Conservation (phyloP, 805 yeast species). For the Saccharomycopsis guyanensis region DNA sequence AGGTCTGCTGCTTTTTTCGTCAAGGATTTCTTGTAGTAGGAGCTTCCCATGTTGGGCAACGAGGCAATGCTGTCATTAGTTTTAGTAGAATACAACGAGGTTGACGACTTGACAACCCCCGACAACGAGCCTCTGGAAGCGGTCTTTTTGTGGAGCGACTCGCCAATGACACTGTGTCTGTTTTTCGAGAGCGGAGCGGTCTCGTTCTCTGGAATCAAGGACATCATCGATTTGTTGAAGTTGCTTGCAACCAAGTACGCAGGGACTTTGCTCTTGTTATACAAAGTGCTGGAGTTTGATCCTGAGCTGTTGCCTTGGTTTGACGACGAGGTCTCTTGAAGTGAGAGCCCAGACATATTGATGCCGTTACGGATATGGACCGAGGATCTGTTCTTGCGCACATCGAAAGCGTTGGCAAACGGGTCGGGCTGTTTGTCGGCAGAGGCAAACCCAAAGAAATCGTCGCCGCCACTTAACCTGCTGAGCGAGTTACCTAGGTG, state of each 20-base stretch:
- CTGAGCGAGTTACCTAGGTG: not conserved
- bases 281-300: not conserved
- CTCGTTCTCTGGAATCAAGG: conserved; percentile 1
- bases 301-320: not conserved
- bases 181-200: not conserved
- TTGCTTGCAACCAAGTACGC: conserved; percentile 15
- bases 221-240: conserved; percentile 5
- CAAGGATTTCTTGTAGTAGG: conserved; percentile 6
- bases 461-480: not conserved
- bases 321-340: not conserved
- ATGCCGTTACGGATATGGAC: not conserved
- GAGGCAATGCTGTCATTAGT: conserved; percentile 13
- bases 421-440: not conserved
- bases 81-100: conserved; percentile 7
- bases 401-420: not conserved
- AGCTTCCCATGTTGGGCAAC: conserved; percentile 15
- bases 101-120: not conserved
- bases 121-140: not conserved
- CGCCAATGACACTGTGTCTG: not conserved
- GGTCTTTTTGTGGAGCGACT: not conserved
- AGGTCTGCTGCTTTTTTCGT: not conserved
- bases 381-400: not conserved
- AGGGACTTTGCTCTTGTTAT: conserved; percentile 5
- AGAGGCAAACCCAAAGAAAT: not conserved
- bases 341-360: not conserved